These are phyloP conservation scores for Cadophora sp. DNA, from an alignment of 2,329 filamentous ascomycete genomes.

Conservation along the genomic window DNA sequence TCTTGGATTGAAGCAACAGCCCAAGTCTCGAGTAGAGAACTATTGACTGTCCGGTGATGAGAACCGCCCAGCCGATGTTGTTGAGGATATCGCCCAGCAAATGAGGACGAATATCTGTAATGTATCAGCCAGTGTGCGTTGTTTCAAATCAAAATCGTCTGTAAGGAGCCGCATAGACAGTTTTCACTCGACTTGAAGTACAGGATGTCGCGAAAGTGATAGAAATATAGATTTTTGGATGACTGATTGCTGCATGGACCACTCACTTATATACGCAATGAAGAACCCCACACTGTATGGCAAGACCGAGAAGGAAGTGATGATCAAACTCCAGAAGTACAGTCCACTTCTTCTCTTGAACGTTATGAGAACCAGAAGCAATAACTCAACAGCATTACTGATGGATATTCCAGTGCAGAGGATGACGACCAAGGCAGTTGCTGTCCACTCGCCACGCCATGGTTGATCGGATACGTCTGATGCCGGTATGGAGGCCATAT, in stretches of 20 bases:
- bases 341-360: constrained; percentile 22
- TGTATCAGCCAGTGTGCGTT: neutral
- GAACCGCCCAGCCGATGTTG: constrained; percentile 51
- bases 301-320: constrained; percentile 16
- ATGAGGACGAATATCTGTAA: neutral
- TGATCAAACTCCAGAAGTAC: constrained; percentile 24
- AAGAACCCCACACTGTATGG: constrained; percentile 18
- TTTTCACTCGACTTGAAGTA: no score
- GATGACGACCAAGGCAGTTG: constrained; percentile 18
- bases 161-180: no score
- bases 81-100: constrained; percentile 17
- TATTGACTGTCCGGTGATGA: constrained; percentile 49
- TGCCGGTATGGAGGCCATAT: neutral
- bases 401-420: constrained; percentile 23
- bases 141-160: neutral
- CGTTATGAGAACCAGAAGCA: constrained; percentile 18
- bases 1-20: constrained; percentile 49
- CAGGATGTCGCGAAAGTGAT: no score
- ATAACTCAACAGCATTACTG: constrained; percentile 21
- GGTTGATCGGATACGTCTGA: constrained; percentile 5
- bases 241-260: no score
- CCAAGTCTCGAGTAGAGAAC: constrained; percentile 57
- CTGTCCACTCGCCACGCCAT: constrained; percentile 19
- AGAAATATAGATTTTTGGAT: no score
- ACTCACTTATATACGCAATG: constrained; percentile 6